These are phyloP conservation scores for Heterobasidion irregulare DNA, from an alignment of 1,284 basidiomycete species.

Conservation along the genomic window DNA sequence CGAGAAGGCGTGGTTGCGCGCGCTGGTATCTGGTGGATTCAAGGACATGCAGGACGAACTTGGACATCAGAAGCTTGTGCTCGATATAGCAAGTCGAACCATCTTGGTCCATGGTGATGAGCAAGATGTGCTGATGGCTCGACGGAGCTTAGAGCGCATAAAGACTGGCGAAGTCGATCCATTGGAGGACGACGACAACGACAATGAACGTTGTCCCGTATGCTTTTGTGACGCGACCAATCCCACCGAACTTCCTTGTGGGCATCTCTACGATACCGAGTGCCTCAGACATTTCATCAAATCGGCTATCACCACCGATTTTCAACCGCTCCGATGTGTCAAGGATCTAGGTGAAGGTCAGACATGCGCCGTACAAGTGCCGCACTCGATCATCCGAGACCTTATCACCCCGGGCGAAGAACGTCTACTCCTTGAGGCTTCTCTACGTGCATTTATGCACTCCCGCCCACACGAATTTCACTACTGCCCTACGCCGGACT, in stretches of 20 bases:
- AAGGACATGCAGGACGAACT: conserved; percentile 26
- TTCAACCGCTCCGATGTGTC: conserved; percentile 61
- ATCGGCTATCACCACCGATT: conserved; percentile 43
- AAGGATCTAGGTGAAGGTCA: conserved; percentile 49
- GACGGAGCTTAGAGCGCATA: conserved; percentile 27
- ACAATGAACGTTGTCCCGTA: conserved; percentile 36
- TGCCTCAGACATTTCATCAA: conserved; percentile 52
- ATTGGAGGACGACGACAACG: conserved; percentile 8
- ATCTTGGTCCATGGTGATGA: conserved; percentile 30
- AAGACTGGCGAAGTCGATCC: conserved; percentile 19
- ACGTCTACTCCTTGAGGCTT: conserved; percentile 41
- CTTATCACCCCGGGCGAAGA: conserved; percentile 43
- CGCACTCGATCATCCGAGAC: conserved; percentile 45
- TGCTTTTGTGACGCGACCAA: conserved; percentile 46
- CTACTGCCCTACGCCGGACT: conserved; percentile 70
- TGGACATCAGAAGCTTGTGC: conserved; percentile 30
- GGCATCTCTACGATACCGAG: conserved; percentile 54
- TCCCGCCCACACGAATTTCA: conserved; percentile 49
- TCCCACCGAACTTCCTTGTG: conserved; percentile 47
- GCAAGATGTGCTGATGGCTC: conserved; percentile 26
- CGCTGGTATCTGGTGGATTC: conserved; percentile 36
- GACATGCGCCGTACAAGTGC: conserved; percentile 23
- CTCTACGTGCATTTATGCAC: conserved; percentile 50
- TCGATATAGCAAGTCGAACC: conserved; percentile 20
- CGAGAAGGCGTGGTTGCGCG: conserved; percentile 31